These are phyloP conservation scores for Candida railenensis DNA, from an alignment of 805 yeast genomes.

Conservation along the genomic window DNA sequence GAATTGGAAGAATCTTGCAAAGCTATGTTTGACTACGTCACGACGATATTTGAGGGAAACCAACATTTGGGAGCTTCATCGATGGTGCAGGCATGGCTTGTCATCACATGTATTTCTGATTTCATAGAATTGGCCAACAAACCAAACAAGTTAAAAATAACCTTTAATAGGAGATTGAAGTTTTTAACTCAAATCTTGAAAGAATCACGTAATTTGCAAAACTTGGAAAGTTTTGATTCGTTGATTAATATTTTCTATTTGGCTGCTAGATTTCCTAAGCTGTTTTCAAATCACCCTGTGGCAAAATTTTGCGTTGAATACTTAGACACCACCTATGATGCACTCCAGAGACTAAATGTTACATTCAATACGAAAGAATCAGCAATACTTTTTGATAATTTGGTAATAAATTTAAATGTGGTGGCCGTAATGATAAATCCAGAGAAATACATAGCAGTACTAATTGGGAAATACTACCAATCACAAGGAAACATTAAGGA, in stretches of 20 bases:
- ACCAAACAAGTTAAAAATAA: constrained; percentile 29
- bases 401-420: constrained; percentile 27
- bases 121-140: constrained; percentile 27
- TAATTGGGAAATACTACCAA: constrained; percentile 22
- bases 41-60: constrained; percentile 28
- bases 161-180: constrained; percentile 36
- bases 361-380: constrained; percentile 14
- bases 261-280: constrained; percentile 29
- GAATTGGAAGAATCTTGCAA: constrained; percentile 25
- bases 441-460: constrained; percentile 22
- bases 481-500: constrained; percentile 22
- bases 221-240: constrained; percentile 34
- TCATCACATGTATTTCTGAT: constrained; percentile 33
- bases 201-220: constrained; percentile 25
- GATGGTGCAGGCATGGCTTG: constrained; percentile 31
- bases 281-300: constrained; percentile 23
- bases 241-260: constrained; percentile 34
- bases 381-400: constrained; percentile 17
- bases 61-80: constrained; percentile 14
- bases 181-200: constrained; percentile 27
- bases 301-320: constrained; percentile 26
- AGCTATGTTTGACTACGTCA: constrained; percentile 31
- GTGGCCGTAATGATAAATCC: constrained; percentile 38
- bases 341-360: constrained; percentile 16
- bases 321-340: constrained; percentile 30